Conservation (phyloP, 192 early-diverging fungal genomes). For the Funneliformis geosporum region DNA sequence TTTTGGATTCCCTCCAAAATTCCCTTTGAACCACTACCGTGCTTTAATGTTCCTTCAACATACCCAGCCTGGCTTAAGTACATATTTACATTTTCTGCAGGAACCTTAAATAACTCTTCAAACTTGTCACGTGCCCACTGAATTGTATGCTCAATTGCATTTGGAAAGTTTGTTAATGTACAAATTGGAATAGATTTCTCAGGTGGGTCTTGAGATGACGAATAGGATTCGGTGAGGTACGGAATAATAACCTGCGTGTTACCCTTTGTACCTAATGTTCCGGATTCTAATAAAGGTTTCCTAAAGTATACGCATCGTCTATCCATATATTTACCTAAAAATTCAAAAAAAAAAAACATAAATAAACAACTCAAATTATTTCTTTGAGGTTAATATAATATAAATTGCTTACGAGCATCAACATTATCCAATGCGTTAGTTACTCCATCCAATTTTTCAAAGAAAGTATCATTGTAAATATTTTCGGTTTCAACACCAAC, state of each 20-base stretch:
- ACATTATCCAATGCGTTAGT: slow-evolving; percentile 99
- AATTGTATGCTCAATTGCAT: slow-evolving; percentile 85
- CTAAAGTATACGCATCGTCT: slow-evolving; percentile 94
- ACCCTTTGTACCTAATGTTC: slow-evolving; percentile 98
- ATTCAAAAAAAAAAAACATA: not conserved
- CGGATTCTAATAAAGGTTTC: slow-evolving; percentile 95
- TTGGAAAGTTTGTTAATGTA: slow-evolving; percentile 90
- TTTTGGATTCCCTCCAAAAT: slow-evolving; percentile 72
- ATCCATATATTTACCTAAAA: slow-evolving; percentile 80
- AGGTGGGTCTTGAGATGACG: slow-evolving; percentile 95
- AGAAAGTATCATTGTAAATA: slow-evolving; percentile 24
- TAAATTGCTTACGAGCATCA: slow-evolving; percentile 78
- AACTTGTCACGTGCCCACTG: slow-evolving; percentile 98
- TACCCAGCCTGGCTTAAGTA: slow-evolving; percentile 88
- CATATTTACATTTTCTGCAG: slow-evolving; percentile 92
- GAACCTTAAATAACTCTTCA: slow-evolving; percentile 89
- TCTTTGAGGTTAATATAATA: not conserved
- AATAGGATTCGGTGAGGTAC: slow-evolving; percentile 96
- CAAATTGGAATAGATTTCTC: slow-evolving; percentile 94
- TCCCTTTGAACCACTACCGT: slow-evolving; percentile 79
- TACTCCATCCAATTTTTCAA: slow-evolving; percentile 71
- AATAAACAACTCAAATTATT: not conserved
- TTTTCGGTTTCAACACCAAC: slow-evolving; percentile 94
- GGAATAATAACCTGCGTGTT: slow-evolving; percentile 99
- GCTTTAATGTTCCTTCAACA: slow-evolving; percentile 72